Base-by-base conservation (phyloP, 495 filamentous ascomycete species). In the Cercophora newfieldiana region DNA sequence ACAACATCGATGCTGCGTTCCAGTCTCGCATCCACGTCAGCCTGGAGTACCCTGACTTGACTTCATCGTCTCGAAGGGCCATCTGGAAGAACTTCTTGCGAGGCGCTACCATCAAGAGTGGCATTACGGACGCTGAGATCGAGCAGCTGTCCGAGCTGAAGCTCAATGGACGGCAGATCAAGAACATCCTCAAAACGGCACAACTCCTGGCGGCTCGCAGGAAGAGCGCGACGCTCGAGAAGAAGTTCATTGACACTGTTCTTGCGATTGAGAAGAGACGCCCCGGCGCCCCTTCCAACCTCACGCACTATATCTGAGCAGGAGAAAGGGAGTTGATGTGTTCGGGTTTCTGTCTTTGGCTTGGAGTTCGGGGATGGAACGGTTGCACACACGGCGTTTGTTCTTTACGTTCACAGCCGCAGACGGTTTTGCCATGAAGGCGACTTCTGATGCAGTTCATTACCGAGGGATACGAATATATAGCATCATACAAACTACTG, bases 171-270 rank as follows among this genome's bases (percentile, higher is more conserved):
- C 73, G 76, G 8, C 69, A 75, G 66, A 86, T 86, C 66, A 86
- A 84, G 76, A 86, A 87, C 54, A 69, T 83, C 10, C 65, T 86
- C 50, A 83, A 83, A 71, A 83, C 82, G 14, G 75, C 77, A 7
- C 74, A 77, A 64, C 65, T 79, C 25, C 61, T 79, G 16, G 77
- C 77, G 7, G 54, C 68, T 1, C 60, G 71, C 10, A 69, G 69
- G 59, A 75, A 75, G 69, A 75, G 69, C 68, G 31, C 51, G 29
- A 70, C 64, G 7, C 66, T 75, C 10, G 66, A 75, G 25, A 66
- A 71, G 21, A 67, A 67, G 63, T 75, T 66, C 33, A 70, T 75
- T 47, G 71, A 75, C 51, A 75, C 73, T 12, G 51, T 75, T 1
- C 64, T 75, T 33, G 62, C 67, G 1, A 73, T 75, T 47, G 73